Percentiles rank a stretch among this genome's conserved stretches.
These are phyloP conservation scores for Fusarium penzigii DNA, from an alignment of 2,329 filamentous ascomycete species.

Conservation along the genomic window DNA sequence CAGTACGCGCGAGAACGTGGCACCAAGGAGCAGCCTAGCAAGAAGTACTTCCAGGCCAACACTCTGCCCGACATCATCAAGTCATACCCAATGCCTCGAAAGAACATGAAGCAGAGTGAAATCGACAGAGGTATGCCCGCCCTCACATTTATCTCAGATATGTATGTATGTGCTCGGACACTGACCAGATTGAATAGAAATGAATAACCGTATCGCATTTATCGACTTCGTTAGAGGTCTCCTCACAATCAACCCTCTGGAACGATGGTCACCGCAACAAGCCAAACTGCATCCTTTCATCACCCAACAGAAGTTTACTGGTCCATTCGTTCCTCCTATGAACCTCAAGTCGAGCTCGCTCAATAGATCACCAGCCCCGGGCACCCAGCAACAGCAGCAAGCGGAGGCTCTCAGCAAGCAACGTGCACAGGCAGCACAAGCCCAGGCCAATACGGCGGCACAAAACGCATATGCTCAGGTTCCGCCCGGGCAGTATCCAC, in stretches of 20 bases:
- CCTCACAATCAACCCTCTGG: slow-evolving; percentile 90
- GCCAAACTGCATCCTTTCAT: slow-evolving; percentile 98
- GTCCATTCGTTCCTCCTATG: slow-evolving; percentile 95
- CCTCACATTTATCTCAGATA: neutral
- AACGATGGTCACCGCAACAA: slow-evolving; percentile 97
- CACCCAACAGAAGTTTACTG: slow-evolving; percentile 95
- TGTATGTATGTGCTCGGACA: neutral
- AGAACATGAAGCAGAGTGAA: slow-evolving; percentile 98
- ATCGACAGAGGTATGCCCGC: slow-evolving; percentile 78
- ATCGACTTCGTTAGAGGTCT: slow-evolving; percentile 97
- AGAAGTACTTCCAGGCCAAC: slow-evolving; percentile 97
- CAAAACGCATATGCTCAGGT: slow-evolving; percentile 64
- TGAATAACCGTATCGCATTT: slow-evolving; percentile 96
- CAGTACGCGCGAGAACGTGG: slow-evolving; percentile 95
- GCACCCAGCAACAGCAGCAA: slow-evolving; percentile 93
- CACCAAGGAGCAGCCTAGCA: slow-evolving; percentile 98
- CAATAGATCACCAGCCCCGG: slow-evolving; percentile 85
- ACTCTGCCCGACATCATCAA: slow-evolving; percentile 97
- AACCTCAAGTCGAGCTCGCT: slow-evolving; percentile 86
- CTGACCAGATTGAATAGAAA: slow-evolving; percentile 63
- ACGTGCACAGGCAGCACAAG: slow-evolving; percentile 71
- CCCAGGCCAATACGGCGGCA: slow-evolving; percentile 67
- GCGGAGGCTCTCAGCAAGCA: slow-evolving; percentile 94
- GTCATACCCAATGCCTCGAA: slow-evolving; percentile 95
- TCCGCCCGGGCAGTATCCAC: slow-evolving; percentile 49